These are phyloP conservation scores for Darksidea phi DNA, from an alignment of 495 filamentous ascomycete species.

Conservation along the genomic window DNA sequence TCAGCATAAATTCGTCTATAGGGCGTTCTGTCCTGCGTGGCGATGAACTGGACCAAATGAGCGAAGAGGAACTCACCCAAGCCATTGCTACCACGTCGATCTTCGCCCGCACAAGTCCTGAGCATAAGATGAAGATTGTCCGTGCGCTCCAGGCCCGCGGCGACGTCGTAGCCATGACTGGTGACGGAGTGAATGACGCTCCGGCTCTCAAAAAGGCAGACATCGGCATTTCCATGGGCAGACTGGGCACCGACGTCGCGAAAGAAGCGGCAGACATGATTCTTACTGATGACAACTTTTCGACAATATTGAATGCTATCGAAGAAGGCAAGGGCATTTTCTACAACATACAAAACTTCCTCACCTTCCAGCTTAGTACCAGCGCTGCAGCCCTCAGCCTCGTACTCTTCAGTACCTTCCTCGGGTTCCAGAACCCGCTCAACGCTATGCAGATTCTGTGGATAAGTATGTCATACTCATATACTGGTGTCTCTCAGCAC, in stretches of 20 bases:
- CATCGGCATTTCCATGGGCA: conserved; percentile 96
- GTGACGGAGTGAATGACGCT: conserved; percentile 96
- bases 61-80: conserved; percentile 72
- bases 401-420: conserved; percentile 84
- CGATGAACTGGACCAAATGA: conserved; percentile 89
- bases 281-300: conserved; percentile 95
- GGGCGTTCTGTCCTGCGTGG: conserved; percentile 70
- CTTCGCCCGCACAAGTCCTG: conserved; percentile 92
- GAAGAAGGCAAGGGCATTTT: conserved; percentile 99
- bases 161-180: conserved; percentile 98
- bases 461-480: conserved; percentile 96
- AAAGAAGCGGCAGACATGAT: conserved; percentile 99
- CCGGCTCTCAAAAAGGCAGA: conserved; percentile 96
- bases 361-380: conserved; percentile 97
- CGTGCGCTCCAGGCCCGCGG: conserved; percentile 85
- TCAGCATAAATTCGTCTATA: conserved; percentile 47
- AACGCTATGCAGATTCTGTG: conserved; percentile 99
- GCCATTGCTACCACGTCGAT: conserved; percentile 86
- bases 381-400: conserved; percentile 90
- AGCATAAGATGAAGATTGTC: conserved; percentile 97
- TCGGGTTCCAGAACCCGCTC: conserved; percentile 89
- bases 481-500: too few species aligned
- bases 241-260: conserved; percentile 91
- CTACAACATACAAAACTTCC: conserved; percentile 99
- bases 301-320: conserved; percentile 92